Percentiles rank a stretch among this genome's conserved stretches.
phyloP scores from a whole-genome alignment of 805 yeast species.

The Kazachstania bromeliacearum region DNA sequence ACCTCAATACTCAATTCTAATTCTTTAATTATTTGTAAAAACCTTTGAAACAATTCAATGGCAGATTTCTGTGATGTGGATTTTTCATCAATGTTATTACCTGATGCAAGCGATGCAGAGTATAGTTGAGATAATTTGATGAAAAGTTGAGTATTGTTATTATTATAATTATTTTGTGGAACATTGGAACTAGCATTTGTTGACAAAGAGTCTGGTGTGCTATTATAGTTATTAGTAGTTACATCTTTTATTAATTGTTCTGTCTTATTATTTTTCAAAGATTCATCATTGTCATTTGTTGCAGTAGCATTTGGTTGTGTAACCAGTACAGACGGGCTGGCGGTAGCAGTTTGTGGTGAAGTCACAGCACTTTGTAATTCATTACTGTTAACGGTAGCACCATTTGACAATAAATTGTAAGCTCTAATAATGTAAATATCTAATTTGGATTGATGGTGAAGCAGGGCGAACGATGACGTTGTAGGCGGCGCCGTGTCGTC shows the following conservation, averaged over 20 bases:
- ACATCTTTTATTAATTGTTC: slow-evolving; percentile 1
- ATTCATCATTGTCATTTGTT: slow-evolving; percentile 1
- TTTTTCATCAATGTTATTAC: slow-evolving; percentile 19
- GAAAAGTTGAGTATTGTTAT: slow-evolving; percentile 17
- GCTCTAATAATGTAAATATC: slow-evolving; percentile 24
- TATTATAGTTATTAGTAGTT: slow-evolving; percentile 2
- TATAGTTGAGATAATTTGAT: slow-evolving; percentile 23
- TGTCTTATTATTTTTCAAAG: slow-evolving; percentile 1
- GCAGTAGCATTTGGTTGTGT: slow-evolving; percentile 3
- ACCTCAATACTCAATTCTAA: slow-evolving; percentile 23
- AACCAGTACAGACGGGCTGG: slow-evolving; percentile 14
- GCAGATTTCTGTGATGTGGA: slow-evolving; percentile 28
- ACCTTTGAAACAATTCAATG: slow-evolving; percentile 28
- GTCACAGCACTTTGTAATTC: slow-evolving; percentile 11
- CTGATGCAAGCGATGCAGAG: slow-evolving; percentile 20
- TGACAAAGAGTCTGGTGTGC: slow-evolving; percentile 3
- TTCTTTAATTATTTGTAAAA: slow-evolving; percentile 29
- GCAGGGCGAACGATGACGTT: slow-evolving; percentile 4
- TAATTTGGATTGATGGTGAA: slow-evolving; percentile 20
- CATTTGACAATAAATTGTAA: slow-evolving; percentile 15
- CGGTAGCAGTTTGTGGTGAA: slow-evolving; percentile 21
- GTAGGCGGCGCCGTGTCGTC: slow-evolving; percentile 1
- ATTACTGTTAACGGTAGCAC: slow-evolving; percentile 14
- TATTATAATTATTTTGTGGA: slow-evolving; percentile 1
- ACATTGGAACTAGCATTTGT: slow-evolving; percentile 4